Evolutionary conservation across 2,329 filamentous ascomycete species (phyloP), one percentile per base, ranked within the genome.

Genomic region (Aspergillus uvarum): DNA sequence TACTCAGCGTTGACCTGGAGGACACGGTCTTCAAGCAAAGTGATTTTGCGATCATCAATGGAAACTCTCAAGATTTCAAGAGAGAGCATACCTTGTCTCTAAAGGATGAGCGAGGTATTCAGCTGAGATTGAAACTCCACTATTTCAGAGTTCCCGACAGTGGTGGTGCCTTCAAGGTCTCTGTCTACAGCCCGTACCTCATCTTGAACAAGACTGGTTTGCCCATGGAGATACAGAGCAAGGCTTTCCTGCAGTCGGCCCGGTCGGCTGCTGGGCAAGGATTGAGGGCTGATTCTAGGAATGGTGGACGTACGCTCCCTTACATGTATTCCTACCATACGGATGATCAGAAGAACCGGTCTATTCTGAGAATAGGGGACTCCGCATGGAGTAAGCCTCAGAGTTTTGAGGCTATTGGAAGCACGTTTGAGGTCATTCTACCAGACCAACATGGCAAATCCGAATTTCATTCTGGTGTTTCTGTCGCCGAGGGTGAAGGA

Each of bases 381-480:
- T 97, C 95, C 0, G 86, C 88, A 61, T 99, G 95, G 96, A 98
- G 95, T 78, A 96, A 95, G 73, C 92, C 94, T 0, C 94, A 98
- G 74, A 97, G 92, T 83, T 96, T 99, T 69, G 96, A 99, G 72
- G 95, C 95, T 21, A 95, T 99, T 65, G 95, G 95, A 32, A 98
- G 94, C 70, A 92, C 89, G 0, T 89, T 92, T 16, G 93, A 97
- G 68, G 90, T 96, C 38, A 85, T 95, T 35, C 82, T 99, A 35
- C 89, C 90, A 53, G 91, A 92, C 0, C 78, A 84, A 2, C 85
- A 83, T 47, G 88, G 85, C 48, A 81, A 85, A 63, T 88, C 88
- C 2, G 95, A 99, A 74, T 93, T 98, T 70, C 92, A 98, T 69
- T 84, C 96, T 6, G 95, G 95, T 51, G 87, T 99, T 52, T 94